Conservation (phyloP, 2,329 filamentous ascomycete species). For the Sporothrix euskadiensis region DNA sequence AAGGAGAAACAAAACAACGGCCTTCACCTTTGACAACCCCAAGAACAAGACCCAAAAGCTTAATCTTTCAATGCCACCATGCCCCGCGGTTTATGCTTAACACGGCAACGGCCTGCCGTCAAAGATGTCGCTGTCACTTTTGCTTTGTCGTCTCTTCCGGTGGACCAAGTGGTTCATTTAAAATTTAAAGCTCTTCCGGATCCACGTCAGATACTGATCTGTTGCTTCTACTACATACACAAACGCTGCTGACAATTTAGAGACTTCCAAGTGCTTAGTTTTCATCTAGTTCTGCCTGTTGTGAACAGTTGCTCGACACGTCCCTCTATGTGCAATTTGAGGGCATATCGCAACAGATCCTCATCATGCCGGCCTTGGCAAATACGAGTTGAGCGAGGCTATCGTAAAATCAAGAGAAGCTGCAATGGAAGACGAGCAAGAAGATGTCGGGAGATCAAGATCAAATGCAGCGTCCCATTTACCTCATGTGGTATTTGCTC, state of each 20-base stretch:
- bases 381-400: not conserved
- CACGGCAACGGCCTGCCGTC: not conserved
- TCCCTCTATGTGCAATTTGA: not conserved
- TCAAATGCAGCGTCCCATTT: not conserved
- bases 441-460: not conserved
- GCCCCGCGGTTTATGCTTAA: not conserved
- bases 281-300: not conserved
- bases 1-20: not conserved
- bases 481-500: not conserved
- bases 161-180: not conserved
- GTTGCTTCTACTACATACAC: not conserved
- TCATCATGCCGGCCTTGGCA: conserved; percentile 4
- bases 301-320: not conserved
- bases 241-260: conserved; percentile 7
- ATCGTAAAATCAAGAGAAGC: conserved; percentile 10
- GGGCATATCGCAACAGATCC: not conserved
- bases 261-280: not conserved
- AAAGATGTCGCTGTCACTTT: not conserved
- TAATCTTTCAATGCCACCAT: not conserved
- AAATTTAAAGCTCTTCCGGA: too few relatives aligned
- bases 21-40: not conserved
- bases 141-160: not conserved
- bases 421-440: not conserved
- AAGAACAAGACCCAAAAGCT: not conserved
- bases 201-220: not conserved